Base-by-base conservation (phyloP, 2,329 filamentous ascomycete genomes). In the Aspergillus sp. region DNA sequence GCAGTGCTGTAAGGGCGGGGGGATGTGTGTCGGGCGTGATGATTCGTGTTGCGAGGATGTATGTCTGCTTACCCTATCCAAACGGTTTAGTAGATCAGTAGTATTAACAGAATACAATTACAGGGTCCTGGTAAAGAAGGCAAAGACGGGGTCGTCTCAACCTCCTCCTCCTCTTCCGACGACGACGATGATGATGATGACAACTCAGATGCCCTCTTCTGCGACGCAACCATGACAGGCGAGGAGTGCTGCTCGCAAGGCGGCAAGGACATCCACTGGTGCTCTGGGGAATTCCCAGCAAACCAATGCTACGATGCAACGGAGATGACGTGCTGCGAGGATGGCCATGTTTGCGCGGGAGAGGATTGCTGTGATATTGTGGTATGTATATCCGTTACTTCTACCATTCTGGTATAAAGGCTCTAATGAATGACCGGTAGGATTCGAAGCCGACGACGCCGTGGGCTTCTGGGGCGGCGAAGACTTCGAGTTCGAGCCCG, bases 1-100 rank as follows among this genome's bases (percentile, higher is more conserved):
- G 23, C 45, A 55, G 33, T 59, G 57, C 52, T 59, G 57, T 17
- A 52, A 52, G 27, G 46, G 40, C 12, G 57, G 56, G 25, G 35
- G 52, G 55, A 37, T 45, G 51, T 53, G 51, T 15, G 51, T 53
- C 6, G 51, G 40, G 6, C n/a, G n/a, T 11, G 33, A 53, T 17
- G 37, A 6, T 9, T 35, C 40, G 27, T 46, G 51, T 27, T 45
- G 51, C 7, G 17, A 37, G 2, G 6, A 45, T 37, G 40, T 49
- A 37, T 21, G 31, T 49, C 6, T 23, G 12, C n/a, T 27, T 48
- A 11, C 15, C 27, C 9, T 31, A 31, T 31, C 27, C 27, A 31
- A 2, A 19, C 19, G 19, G 19, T 19, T 19, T 17, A 21, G 23
- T 2, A 48, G 11, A 12, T 19, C 21, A 4, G 21, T 4, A 21